Evolutionary conservation across 768 basidiomycete genomes (phyloP), one percentile per base, ranked within the genome.

Genomic region (Kwoniella dendrophila): DNA sequence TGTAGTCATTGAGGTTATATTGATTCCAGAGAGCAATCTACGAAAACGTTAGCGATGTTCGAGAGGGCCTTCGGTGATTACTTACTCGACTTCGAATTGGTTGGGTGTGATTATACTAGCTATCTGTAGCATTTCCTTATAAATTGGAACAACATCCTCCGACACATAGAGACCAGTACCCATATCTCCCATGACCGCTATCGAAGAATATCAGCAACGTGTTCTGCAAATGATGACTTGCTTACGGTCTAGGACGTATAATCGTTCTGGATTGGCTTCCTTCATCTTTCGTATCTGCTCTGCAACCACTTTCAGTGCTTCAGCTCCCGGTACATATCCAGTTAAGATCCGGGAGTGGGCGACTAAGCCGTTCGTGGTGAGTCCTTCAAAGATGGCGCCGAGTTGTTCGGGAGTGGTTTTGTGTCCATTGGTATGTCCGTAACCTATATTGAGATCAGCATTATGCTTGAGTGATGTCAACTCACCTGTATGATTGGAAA

Each of bases 71-170:
- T 4, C 41, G 78, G n/a, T n/a, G n/a, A n/a, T n/a, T n/a, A n/a
- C 87, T 78, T 75, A 94, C 92, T 98, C 95, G 64, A 89, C 90
- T 82, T 99, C 96, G 70, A 93, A 99, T 86, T 93, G 96, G 75
- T 99, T 99, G 0, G 96, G 96, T 0, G 96, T 92, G 67, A 97
- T 97, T 49, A 97, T 87, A 0, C 90, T 90, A 2, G 96, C 88
- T 0, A 95, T 82, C 7, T 41, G 20, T 8, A 82, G 71, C 81
- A 93, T 85, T 41, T 83, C 81, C 47, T 87, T 85, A 81, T 99
- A 98, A 38, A 91, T 83, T 0, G 92, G 91, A 62, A 98, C 82
- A 8, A 93, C 91, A 63, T 90, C 87, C 22, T 87, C 82, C 3
- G 92, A 85, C 22, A 97, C 93, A 70, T 99, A 99, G 14, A 99